Evolutionary conservation across 2,329 filamentous ascomycete species (phyloP).

Genomic region (Phyllosticta paracitricarpa): DNA sequence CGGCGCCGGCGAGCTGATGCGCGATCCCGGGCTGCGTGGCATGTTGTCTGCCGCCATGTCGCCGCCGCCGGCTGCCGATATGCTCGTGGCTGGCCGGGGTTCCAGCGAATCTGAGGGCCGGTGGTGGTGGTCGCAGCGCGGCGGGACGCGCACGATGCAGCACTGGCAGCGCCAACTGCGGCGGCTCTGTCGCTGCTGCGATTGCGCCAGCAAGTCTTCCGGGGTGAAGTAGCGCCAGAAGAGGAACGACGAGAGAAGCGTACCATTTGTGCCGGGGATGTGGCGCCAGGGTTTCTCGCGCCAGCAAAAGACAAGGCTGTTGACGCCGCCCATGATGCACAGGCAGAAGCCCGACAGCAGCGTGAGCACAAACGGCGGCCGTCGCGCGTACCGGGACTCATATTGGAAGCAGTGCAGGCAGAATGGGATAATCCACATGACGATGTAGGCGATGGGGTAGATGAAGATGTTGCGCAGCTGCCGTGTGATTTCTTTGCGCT

Average conservation of each 20-base stretch:
- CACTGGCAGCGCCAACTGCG: not conserved
- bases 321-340: constrained; percentile 55
- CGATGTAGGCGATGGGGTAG: constrained; percentile 63
- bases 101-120: not conserved
- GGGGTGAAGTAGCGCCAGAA: not conserved
- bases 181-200: too few species aligned
- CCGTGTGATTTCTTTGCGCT: constrained; percentile 50
- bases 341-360: constrained; percentile 49
- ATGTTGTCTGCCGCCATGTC: not conserved
- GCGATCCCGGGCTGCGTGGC: not conserved
- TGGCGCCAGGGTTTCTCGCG: constrained; percentile 64
- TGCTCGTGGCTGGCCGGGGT: not conserved
- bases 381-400: constrained; percentile 38
- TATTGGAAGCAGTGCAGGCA: constrained; percentile 53
- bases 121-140: not conserved
- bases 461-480: constrained; percentile 66
- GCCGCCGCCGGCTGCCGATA: not conserved
- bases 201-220: not conserved
- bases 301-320: constrained; percentile 57
- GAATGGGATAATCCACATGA: constrained; percentile 65
- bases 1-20: not conserved
- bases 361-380: constrained; percentile 48
- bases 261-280: constrained; percentile 35
- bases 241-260: constrained; percentile 29
- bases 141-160: not conserved